Conservation (phyloP, 768 basidiomycete genomes). For the Tricholoma furcatifolium region DNA sequence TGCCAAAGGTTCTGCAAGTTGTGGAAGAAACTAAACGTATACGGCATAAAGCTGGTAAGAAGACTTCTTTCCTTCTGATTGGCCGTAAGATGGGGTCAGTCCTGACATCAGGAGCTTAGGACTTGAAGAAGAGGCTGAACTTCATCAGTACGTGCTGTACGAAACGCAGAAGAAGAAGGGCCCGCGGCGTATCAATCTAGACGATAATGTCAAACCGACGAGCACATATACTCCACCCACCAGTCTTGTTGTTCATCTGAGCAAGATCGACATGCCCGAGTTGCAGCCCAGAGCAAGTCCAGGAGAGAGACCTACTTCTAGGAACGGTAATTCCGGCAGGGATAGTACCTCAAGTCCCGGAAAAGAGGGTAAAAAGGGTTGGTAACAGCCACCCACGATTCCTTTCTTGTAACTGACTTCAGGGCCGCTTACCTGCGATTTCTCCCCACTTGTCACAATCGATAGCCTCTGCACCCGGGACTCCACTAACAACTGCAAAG, state of each 20-base stretch:
- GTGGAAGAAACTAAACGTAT: conserved; percentile 81
- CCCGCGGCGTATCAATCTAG: conserved; percentile 66
- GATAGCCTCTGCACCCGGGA: conserved; percentile 8
- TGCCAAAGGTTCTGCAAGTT: conserved; percentile 77
- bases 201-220: conserved; percentile 46
- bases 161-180: conserved; percentile 55
- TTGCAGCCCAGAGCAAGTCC: conserved; percentile 52
- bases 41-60: conserved; percentile 68
- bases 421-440: background rate
- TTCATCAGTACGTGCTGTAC: conserved; percentile 78
- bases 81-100: background rate
- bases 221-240: conserved; percentile 64
- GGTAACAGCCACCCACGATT: conserved; percentile 20
- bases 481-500: conserved; percentile 18
- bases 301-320: conserved; percentile 20
- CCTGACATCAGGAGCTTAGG: conserved; percentile 26
- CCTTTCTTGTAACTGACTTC: conserved; percentile 7
- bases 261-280: conserved; percentile 88
- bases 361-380: conserved; percentile 45
- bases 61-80: background rate
- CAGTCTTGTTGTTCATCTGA: conserved; percentile 70
- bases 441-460: background rate
- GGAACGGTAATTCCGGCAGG: conserved; percentile 12
- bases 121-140: conserved; percentile 52
- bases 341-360: conserved; percentile 22